These are phyloP conservation scores for Eimeria acervulina DNA, from an alignment of 169 alveolate species.

Conservation along the genomic window DNA sequence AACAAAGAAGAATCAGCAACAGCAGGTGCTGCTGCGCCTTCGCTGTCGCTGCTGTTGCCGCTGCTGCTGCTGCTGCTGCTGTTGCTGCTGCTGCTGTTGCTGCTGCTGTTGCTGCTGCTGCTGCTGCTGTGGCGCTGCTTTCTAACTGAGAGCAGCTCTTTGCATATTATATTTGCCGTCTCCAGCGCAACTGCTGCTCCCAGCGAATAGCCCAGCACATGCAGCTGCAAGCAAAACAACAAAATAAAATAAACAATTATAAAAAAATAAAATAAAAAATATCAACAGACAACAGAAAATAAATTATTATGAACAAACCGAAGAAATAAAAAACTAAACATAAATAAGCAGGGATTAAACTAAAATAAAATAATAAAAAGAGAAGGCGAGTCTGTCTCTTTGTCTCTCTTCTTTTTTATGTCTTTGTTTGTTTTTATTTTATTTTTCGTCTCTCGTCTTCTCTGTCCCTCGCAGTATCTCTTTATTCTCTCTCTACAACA, in stretches of 20 bases:
- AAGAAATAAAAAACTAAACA: too few relatives aligned
- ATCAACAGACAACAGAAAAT: too few relatives aligned
- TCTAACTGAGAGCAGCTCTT: conserved; percentile 13
- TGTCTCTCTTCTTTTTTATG: background rate
- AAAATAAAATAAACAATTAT: background rate
- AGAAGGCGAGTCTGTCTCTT: background rate
- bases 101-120: conserved; percentile 55
- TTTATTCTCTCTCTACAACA: background rate
- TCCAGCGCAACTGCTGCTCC: conserved; percentile 67
- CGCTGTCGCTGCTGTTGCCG: background rate
- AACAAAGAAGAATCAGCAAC: too few relatives aligned
- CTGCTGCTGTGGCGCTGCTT: conserved; percentile 34
- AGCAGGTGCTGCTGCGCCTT: too few relatives aligned
- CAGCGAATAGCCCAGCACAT: conserved; percentile 55
- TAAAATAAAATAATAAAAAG: too few relatives aligned
- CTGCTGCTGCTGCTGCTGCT: conserved; percentile 53
- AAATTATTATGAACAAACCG: too few relatives aligned
- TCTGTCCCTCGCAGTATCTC: background rate
- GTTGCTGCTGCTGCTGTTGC: conserved; percentile 9
- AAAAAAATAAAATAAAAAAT: background rate
- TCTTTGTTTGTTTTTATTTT: background rate
- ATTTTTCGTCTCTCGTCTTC: background rate
- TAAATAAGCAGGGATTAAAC: too few relatives aligned
- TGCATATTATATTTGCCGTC: conserved; percentile 30
- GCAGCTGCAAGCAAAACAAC: background rate